phyloP scores from a whole-genome alignment of 2,329 filamentous ascomycete genomes.

The Exophiala phaeomuriformis region DNA sequence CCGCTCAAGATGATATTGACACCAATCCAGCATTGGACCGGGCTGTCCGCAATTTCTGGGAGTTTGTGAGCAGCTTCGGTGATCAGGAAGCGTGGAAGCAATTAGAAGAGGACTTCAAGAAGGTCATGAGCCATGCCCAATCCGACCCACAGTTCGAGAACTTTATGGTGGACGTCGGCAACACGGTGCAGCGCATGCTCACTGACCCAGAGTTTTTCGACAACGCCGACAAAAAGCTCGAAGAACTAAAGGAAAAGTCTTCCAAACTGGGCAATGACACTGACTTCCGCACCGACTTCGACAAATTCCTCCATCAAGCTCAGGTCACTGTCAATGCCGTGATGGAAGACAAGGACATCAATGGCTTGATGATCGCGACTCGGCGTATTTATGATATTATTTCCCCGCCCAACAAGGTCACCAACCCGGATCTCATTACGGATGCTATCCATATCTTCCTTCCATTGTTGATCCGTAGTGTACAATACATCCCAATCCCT shows the following conservation, averaged over 20 bases:
- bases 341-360: conserved; percentile 62
- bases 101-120: conserved; percentile 60
- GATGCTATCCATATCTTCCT: conserved; percentile 76
- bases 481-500: conserved; percentile 86
- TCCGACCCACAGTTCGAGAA: conserved; percentile 77
- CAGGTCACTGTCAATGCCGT: conserved; percentile 63
- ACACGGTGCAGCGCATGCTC: conserved; percentile 69
- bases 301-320: conserved; percentile 61
- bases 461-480: conserved; percentile 64
- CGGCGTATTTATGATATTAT: conserved; percentile 62
- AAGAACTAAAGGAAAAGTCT: conserved; percentile 52
- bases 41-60: conserved; percentile 74
- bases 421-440: conserved; percentile 63
- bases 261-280: conserved; percentile 57
- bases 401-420: conserved; percentile 56
- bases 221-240: conserved; percentile 59
- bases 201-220: conserved; percentile 83
- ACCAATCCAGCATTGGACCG: conserved; percentile 67
- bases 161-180: conserved; percentile 64
- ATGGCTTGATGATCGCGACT: conserved; percentile 60
- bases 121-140: conserved; percentile 64
- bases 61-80: conserved; percentile 71
- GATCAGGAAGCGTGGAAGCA: conserved; percentile 66
- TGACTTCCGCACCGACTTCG: conserved; percentile 63
- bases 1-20: conserved; percentile 62